A percentile compares a stretch with the other conserved stretches of the same genome.
Evolutionary conservation across 768 basidiomycete genomes (phyloP).

Genomic region (Cyclocybe aegerita): DNA sequence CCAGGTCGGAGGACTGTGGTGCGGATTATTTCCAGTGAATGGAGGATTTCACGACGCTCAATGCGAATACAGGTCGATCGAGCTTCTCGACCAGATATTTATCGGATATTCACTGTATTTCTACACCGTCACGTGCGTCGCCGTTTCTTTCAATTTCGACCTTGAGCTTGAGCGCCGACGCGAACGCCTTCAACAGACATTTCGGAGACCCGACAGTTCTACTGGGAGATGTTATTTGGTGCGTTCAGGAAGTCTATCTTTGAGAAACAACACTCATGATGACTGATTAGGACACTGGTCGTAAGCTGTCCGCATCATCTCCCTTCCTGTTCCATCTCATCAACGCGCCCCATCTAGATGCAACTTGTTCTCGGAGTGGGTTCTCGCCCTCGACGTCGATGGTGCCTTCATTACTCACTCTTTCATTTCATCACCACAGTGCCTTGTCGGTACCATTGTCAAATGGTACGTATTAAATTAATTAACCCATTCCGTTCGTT

Average conservation of each 20-base stretch:
- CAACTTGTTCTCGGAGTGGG: slow-evolving; percentile 36
- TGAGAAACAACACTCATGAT: slow-evolving; percentile 38
- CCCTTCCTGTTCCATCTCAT: background rate
- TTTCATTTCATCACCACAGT: slow-evolving; percentile 11
- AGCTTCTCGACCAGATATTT: slow-evolving; percentile 48
- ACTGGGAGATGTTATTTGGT: slow-evolving; percentile 35
- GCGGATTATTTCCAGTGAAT: background rate
- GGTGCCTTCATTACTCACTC: background rate
- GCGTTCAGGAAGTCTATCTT: slow-evolving; percentile 5
- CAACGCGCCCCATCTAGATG: slow-evolving; percentile 12
- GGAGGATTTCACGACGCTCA: background rate
- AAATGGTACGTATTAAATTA: slow-evolving; percentile 41
- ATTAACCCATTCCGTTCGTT: background rate
- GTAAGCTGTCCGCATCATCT: background rate
- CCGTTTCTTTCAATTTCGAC: no score
- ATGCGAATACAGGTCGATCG: slow-evolving; percentile 36
- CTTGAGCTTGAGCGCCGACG: slow-evolving; percentile 3
- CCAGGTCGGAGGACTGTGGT: slow-evolving; percentile 32
- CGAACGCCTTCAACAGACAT: slow-evolving; percentile 28
- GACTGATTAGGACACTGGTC: background rate
- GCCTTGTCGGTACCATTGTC: slow-evolving; percentile 47
- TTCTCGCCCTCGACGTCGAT: background rate
- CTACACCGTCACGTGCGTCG: slow-evolving; percentile 52
- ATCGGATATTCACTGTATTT: slow-evolving; percentile 53
- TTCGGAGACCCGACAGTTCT: slow-evolving; percentile 28